These are phyloP conservation scores for Adansonia digitata DNA, from an alignment of 345 rosid species.

Conservation along the genomic window DNA sequence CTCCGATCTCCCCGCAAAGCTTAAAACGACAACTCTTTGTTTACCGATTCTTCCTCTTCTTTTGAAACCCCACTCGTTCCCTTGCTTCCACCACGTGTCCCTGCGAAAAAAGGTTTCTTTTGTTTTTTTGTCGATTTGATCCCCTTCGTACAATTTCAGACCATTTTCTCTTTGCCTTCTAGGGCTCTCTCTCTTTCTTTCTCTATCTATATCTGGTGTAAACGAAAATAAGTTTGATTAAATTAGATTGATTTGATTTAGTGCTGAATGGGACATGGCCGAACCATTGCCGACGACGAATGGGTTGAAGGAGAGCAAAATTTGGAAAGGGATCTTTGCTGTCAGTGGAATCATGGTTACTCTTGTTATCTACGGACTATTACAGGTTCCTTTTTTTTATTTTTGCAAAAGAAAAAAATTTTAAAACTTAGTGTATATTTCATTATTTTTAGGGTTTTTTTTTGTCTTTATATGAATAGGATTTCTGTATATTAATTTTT, in stretches of 20 bases:
- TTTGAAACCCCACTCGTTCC: background rate
- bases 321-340: conserved; percentile 75
- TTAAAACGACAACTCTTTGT: background rate
- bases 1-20: conserved; percentile 15
- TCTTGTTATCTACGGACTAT: conserved; percentile 86
- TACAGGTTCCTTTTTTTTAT: conserved; percentile 47
- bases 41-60: background rate
- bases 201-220: too few species aligned
- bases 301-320: conserved; percentile 40
- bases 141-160: background rate
- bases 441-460: background rate
- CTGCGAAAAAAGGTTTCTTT: background rate
- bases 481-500: conserved; percentile 1
- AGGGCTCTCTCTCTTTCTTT: background rate
- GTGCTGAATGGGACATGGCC: conserved; percentile 59
- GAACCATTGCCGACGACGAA: conserved; percentile 36
- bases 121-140: background rate
- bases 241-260: background rate
- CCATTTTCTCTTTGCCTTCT: background rate
- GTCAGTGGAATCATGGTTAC: conserved; percentile 86
- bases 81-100: background rate
- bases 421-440: background rate
- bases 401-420: background rate
- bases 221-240: background rate
- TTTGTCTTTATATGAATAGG: background rate